Evolutionary conservation across 2,329 filamentous ascomycete species (phyloP).

Genomic region (Diaporthe citriasiana): DNA sequence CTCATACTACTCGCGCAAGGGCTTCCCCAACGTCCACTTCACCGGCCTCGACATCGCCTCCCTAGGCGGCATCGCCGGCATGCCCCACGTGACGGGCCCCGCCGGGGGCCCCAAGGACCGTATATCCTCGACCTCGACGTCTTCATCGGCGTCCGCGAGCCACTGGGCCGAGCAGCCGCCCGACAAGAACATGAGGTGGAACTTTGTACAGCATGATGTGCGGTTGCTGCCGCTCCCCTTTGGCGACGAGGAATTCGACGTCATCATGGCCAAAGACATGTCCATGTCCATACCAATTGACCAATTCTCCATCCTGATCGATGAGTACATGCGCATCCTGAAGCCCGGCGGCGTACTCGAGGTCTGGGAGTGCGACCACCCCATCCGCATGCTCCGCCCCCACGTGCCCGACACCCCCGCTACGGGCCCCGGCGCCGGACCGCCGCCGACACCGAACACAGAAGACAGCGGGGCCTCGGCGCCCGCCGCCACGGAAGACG

Average conservation of each 20-base stretch:
- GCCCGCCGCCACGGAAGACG: slow-evolving; percentile 51
- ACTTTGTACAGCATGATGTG: slow-evolving; percentile 89
- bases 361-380: slow-evolving; percentile 90
- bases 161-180: slow-evolving; percentile 48
- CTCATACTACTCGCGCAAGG: slow-evolving; percentile 79
- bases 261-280: slow-evolving; percentile 90
- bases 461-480: neutral
- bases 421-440: slow-evolving; percentile 37
- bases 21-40: slow-evolving; percentile 79
- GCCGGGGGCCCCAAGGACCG: slow-evolving; percentile 24
- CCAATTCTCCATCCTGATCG: slow-evolving; percentile 68
- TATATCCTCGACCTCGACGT: slow-evolving; percentile 40
- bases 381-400: slow-evolving; percentile 85
- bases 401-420: slow-evolving; percentile 74
- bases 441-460: slow-evolving; percentile 3
- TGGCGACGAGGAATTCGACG: slow-evolving; percentile 83
- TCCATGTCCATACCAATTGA: slow-evolving; percentile 75
- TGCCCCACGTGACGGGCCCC: slow-evolving; percentile 17
- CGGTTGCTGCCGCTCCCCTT: slow-evolving; percentile 83
- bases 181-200: slow-evolving; percentile 85
- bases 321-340: slow-evolving; percentile 83
- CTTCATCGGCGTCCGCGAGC: slow-evolving; percentile 30
- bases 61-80: slow-evolving; percentile 47
- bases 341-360: slow-evolving; percentile 85
- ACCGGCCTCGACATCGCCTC: slow-evolving; percentile 87